These are phyloP conservation scores for Tephrocybe sp. DNA, from an alignment of 768 basidiomycete species.

Conservation along the genomic window DNA sequence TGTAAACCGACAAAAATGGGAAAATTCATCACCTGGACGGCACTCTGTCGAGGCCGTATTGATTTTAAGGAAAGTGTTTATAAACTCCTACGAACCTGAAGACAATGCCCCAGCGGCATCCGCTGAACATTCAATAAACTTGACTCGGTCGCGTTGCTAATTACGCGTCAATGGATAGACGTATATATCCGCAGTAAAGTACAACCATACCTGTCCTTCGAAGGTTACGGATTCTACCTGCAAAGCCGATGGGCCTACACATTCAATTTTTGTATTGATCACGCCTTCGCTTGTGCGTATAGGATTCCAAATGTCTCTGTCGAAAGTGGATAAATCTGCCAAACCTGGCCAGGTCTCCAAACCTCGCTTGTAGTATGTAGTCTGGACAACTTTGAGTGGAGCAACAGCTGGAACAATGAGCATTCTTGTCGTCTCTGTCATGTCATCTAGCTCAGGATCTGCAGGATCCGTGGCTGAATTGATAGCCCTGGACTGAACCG, in stretches of 20 bases:
- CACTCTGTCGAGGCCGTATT: slow-evolving; percentile 43
- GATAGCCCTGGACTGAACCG: slow-evolving; percentile 58
- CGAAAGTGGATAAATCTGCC: slow-evolving; percentile 53
- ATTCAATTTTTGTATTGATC: slow-evolving; percentile 50
- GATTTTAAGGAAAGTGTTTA: not conserved
- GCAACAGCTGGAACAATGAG: slow-evolving; percentile 64
- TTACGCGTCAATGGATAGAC: not conserved
- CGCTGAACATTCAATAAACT: slow-evolving; percentile 51
- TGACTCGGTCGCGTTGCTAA: slow-evolving; percentile 45
- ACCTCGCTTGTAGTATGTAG: slow-evolving; percentile 51
- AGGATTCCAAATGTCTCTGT: slow-evolving; percentile 51
- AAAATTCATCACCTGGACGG: slow-evolving; percentile 62
- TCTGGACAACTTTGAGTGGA: slow-evolving; percentile 54
- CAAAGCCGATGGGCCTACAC: slow-evolving; percentile 54
- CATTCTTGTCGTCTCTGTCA: slow-evolving; percentile 65
- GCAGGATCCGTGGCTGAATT: slow-evolving; percentile 27
- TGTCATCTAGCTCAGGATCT: slow-evolving; percentile 26
- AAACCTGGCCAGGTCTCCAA: slow-evolving; percentile 41
- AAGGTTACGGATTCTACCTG: slow-evolving; percentile 49
- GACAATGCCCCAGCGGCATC: slow-evolving; percentile 47
- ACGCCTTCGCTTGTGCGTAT: slow-evolving; percentile 52
- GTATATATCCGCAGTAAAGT: not conserved
- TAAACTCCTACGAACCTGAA: slow-evolving; percentile 34
- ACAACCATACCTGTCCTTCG: slow-evolving; percentile 43
- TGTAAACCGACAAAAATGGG: slow-evolving; percentile 50